These are phyloP conservation scores for Lathyrus sativus DNA, from an alignment of 306 rosid genomes.

Conservation along the genomic window DNA sequence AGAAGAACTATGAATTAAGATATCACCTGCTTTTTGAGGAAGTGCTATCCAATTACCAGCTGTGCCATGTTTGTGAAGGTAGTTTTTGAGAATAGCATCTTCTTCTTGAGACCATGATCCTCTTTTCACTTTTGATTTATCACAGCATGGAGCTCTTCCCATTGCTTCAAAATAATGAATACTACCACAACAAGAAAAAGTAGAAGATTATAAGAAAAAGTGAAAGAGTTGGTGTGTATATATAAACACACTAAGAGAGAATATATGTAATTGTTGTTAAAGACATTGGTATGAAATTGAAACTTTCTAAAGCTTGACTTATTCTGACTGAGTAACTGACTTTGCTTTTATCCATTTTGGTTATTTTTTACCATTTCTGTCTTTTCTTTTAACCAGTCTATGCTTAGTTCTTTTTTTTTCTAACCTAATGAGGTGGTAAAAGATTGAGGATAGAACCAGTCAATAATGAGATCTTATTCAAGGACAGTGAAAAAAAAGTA, in stretches of 20 bases:
- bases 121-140: constrained; percentile 70
- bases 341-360: constrained; percentile 23
- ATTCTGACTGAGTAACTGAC: constrained; percentile 39
- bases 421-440: constrained; percentile 17
- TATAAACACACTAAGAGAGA: not conserved
- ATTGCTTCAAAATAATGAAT: constrained; percentile 31
- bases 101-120: constrained; percentile 91
- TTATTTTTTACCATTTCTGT: constrained; percentile 10
- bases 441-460: constrained; percentile 24
- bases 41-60: constrained; percentile 46
- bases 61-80: constrained; percentile 53
- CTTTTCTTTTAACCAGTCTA: constrained; percentile 20
- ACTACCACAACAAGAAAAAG: not conserved
- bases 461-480: constrained; percentile 17
- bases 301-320: constrained; percentile 46
- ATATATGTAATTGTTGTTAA: constrained; percentile 15
- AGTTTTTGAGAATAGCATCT: constrained; percentile 62
- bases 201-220: not conserved
- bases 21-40: constrained; percentile 70
- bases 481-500: not conserved
- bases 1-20: constrained; percentile 2
- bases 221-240: constrained; percentile 5
- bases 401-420: constrained; percentile 11
- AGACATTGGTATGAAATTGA: constrained; percentile 18
- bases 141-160: constrained; percentile 91